phyloP scores from a whole-genome alignment of 805 yeast species.

The Cyberlindnera euphorbiiphila region DNA sequence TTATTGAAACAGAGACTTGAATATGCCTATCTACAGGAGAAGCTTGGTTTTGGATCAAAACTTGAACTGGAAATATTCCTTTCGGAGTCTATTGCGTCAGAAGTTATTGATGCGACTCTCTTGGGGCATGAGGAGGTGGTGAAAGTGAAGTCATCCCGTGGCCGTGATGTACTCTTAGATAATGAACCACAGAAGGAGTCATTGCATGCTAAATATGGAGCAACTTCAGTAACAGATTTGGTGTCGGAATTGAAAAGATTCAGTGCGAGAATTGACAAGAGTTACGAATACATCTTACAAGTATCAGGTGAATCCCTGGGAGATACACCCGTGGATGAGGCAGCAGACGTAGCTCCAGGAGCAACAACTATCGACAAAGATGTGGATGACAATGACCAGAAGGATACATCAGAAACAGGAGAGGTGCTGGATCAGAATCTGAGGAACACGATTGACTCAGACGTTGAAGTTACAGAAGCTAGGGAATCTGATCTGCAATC shows the following conservation, averaged over 20 bases:
- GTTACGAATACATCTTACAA: slow-evolving; percentile 3
- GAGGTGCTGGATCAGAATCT: no score
- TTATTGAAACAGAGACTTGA: slow-evolving; percentile 9
- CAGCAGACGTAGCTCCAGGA: no score
- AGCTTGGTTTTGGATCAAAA: slow-evolving; percentile 6
- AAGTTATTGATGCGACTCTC: slow-evolving; percentile 21
- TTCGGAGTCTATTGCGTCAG: slow-evolving; percentile 19
- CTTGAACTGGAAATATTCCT: slow-evolving; percentile 22
- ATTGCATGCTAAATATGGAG: slow-evolving; percentile 4
- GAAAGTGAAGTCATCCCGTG: slow-evolving; percentile 19
- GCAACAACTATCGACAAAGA: no score
- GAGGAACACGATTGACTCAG: no score
- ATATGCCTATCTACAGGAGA: slow-evolving; percentile 15
- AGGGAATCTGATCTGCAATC: no score
- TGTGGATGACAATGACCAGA: no score
- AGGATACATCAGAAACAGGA: no score
- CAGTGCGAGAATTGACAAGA: slow-evolving; percentile 13
- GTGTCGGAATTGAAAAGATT: slow-evolving; percentile 16
- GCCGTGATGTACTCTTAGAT: slow-evolving; percentile 24
- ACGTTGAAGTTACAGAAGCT: no score
- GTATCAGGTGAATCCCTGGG: slow-evolving; percentile 1
- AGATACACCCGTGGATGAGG: not conserved
- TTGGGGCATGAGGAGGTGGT: slow-evolving; percentile 19
- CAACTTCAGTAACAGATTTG: slow-evolving; percentile 11
- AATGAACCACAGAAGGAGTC: slow-evolving; percentile 11